These are phyloP conservation scores for Euphorbia peplus DNA, from an alignment of 345 rosid genomes.

Conservation along the genomic window DNA sequence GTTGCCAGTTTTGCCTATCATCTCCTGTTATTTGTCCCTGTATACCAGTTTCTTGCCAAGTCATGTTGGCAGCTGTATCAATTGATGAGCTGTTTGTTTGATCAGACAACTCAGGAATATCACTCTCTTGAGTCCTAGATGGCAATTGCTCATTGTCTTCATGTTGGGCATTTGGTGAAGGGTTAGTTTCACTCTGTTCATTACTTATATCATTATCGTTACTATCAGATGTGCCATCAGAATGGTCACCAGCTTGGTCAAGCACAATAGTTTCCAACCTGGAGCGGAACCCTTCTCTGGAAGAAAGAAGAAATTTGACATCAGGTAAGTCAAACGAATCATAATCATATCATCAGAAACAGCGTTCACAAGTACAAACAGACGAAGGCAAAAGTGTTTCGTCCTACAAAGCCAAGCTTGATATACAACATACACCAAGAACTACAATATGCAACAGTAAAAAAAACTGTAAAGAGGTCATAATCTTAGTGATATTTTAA, in stretches of 20 bases:
- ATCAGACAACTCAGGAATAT: constrained; percentile 36
- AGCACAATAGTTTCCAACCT: constrained; percentile 67
- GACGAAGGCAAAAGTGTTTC: background rate
- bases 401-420: background rate
- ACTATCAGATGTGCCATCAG: constrained; percentile 43
- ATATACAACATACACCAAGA: background rate
- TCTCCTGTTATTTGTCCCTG: constrained; percentile 40
- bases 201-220: constrained; percentile 41
- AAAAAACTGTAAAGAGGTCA: background rate
- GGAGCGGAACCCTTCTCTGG: constrained; percentile 88
- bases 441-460: background rate
- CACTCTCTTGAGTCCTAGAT: constrained; percentile 44
- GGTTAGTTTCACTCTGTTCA: constrained; percentile 33
- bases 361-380: background rate
- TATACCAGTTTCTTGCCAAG: constrained; percentile 55
- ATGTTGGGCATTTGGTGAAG: constrained; percentile 41
- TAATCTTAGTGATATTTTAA: background rate
- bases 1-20: constrained; percentile 54
- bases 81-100: constrained; percentile 40
- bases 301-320: constrained; percentile 13
- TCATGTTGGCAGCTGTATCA: constrained; percentile 36
- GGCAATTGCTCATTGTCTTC: constrained; percentile 43
- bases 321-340: background rate
- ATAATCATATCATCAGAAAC: background rate
- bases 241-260: constrained; percentile 55